phyloP scores from a whole-genome alignment of 129 eudicot species.

The Oenanthe sinensis region DNA sequence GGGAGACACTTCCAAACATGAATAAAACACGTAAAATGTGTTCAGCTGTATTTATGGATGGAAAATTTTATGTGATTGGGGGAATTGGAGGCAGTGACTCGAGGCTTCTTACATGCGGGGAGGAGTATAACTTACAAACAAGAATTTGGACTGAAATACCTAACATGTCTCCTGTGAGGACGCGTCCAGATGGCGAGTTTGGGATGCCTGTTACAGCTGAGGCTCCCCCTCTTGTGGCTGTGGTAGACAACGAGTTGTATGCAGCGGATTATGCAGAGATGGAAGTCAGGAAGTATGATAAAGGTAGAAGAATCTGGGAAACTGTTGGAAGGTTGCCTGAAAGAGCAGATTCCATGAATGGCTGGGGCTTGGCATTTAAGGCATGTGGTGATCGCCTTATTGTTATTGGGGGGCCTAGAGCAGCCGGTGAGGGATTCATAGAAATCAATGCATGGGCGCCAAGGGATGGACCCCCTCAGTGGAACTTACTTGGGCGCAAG shows the following conservation, averaged over 20 bases:
- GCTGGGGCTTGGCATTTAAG: constrained; percentile 87
- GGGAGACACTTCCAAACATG: constrained; percentile 65
- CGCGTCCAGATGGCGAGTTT: constrained; percentile 25
- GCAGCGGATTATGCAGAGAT: constrained; percentile 78
- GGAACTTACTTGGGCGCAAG: constrained; percentile 62
- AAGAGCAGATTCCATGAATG: constrained; percentile 64
- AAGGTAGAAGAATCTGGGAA: constrained; percentile 38
- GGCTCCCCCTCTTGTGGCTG: constrained; percentile 88
- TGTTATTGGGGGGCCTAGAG: constrained; percentile 71
- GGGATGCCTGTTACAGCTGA: constrained; percentile 48
- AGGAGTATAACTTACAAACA: constrained; percentile 53
- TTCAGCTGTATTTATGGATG: constrained; percentile 82
- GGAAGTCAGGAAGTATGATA: constrained; percentile 68
- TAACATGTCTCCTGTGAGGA: constrained; percentile 58
- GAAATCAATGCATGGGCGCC: constrained; percentile 83
- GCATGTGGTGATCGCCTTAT: constrained; percentile 83
- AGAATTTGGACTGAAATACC: constrained; percentile 67
- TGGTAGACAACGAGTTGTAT: constrained; percentile 66
- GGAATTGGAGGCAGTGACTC: constrained; percentile 55
- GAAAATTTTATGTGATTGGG: constrained; percentile 74
- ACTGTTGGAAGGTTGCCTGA: constrained; percentile 73
- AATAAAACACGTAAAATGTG: constrained; percentile 62
- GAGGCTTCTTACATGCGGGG: constrained; percentile 63
- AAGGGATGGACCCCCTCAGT: constrained; percentile 55
- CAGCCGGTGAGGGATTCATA: constrained; percentile 47